phyloP scores from a whole-genome alignment of 1,284 basidiomycete species.

The Takashimella koratensis region DNA sequence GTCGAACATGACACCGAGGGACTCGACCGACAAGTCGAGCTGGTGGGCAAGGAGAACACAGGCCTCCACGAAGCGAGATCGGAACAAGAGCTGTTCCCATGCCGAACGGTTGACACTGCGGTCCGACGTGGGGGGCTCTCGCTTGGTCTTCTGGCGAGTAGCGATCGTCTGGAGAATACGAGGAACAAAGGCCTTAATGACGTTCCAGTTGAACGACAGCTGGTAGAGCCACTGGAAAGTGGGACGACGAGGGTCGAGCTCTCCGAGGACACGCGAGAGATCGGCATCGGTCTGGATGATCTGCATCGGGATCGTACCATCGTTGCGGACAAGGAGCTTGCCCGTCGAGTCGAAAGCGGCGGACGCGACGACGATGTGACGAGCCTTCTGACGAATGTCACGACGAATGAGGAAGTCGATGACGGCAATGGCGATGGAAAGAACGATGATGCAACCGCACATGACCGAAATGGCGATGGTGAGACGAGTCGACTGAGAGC shows the following conservation, averaged over 20 bases:
- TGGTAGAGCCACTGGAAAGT: conserved; percentile 56
- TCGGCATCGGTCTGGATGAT: conserved; percentile 53
- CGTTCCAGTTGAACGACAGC: conserved; percentile 53
- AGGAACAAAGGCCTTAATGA: conserved; percentile 51
- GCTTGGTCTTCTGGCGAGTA: conserved; percentile 14
- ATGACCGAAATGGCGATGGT: conserved; percentile 52
- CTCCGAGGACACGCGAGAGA: conserved; percentile 49
- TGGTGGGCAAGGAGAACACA: conserved; percentile 50
- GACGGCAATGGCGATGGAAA: conserved; percentile 49
- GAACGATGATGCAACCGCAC: conserved; percentile 51
- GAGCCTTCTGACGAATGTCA: conserved; percentile 47
- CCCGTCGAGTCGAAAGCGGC: conserved; percentile 53
- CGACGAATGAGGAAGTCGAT: conserved; percentile 46
- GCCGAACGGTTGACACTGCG: conserved; percentile 22
- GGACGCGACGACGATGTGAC: conserved; percentile 53
- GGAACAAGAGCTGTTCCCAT: conserved; percentile 47
- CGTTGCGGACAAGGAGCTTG: conserved; percentile 52
- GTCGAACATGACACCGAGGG: conserved; percentile 63
- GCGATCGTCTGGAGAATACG: conserved; percentile 44
- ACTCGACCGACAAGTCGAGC: conserved; percentile 51
- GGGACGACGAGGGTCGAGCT: conserved; percentile 51
- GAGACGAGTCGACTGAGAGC: conserved; percentile 41
- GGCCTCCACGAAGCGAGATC: conserved; percentile 52
- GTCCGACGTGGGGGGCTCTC: conserved; percentile 31
- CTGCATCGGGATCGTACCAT: conserved; percentile 54